Evolutionary conservation across 2,329 filamentous ascomycete species (phyloP).

Genomic region (Fusarium temperatum): DNA sequence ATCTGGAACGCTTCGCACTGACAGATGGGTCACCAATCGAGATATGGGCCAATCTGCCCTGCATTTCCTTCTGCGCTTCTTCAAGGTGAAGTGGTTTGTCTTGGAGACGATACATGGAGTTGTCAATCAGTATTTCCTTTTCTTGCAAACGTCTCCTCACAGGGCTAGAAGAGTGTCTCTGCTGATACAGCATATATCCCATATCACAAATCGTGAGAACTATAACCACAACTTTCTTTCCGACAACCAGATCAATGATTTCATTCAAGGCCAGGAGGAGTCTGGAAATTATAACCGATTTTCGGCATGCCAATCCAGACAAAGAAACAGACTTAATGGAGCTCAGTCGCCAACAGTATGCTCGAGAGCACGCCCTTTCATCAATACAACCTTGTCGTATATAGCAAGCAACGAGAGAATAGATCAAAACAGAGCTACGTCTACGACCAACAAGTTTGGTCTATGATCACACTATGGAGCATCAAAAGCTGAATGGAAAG

Average conservation of each 20-base stretch:
- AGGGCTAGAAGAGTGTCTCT: not conserved
- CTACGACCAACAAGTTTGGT: not conserved
- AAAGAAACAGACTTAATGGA: not conserved
- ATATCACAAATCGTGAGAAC: no score
- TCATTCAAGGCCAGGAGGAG: not conserved
- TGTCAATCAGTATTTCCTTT: not conserved
- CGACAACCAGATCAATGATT: not conserved
- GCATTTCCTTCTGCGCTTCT: not conserved
- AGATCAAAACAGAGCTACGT: not conserved
- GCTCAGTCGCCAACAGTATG: not conserved
- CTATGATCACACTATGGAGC: not conserved
- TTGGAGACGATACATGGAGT: not conserved
- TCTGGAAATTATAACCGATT: not conserved
- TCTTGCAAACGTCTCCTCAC: not conserved
- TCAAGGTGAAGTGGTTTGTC: not conserved
- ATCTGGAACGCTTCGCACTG: rapidly evolving
- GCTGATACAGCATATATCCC: not conserved
- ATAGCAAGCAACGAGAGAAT: not conserved
- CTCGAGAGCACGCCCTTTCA: not conserved
- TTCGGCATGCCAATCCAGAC: not conserved
- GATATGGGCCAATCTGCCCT: no score
- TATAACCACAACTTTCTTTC: not conserved
- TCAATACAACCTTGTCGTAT: not conserved
- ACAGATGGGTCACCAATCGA: not conserved
- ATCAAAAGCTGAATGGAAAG: not conserved